Conservation (phyloP, 768 basidiomycete genomes). For the Pleurotus pulmonarius region DNA sequence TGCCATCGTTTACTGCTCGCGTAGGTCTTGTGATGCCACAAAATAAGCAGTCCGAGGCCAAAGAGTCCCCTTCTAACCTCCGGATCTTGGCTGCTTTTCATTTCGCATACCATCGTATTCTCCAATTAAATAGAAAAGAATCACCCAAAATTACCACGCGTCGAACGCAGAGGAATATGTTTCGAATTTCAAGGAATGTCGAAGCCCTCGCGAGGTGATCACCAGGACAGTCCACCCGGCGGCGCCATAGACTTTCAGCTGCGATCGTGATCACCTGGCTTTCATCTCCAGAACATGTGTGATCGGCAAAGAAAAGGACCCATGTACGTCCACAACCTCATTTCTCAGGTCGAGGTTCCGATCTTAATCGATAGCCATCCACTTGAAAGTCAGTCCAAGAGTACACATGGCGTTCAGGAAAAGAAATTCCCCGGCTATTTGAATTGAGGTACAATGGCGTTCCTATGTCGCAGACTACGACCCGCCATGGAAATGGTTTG, state of each 20-base stretch:
- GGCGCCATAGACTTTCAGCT: constrained; percentile 4
- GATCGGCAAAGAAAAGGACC: constrained; percentile 5
- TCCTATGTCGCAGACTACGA: too few species aligned
- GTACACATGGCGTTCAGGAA: too few species aligned
- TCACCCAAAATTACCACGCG: neutral
- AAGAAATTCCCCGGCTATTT: too few species aligned
- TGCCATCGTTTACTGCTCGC: constrained; percentile 1
- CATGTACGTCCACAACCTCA: constrained; percentile 6
- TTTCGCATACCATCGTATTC: constrained; percentile 2
- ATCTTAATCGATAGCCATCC: constrained; percentile 1
- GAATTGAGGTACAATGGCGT: too few species aligned
- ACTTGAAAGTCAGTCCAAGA: neutral
- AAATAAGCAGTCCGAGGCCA: constrained; percentile 6
- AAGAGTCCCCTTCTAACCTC: neutral
- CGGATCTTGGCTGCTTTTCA: constrained; percentile 1
- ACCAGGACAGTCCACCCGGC: constrained; percentile 6
- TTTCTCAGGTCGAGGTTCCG: neutral
- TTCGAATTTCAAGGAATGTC: constrained; percentile 4
- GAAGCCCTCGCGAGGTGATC: constrained; percentile 1
- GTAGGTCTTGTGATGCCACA: constrained; percentile 3
- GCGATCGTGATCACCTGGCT: constrained; percentile 7
- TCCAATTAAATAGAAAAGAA: neutral
- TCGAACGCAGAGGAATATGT: constrained; percentile 4
- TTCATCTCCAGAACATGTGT: constrained; percentile 7
- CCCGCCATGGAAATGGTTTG: too few species aligned